A percentile compares a stretch with the other conserved stretches of the same genome.
phyloP scores from a whole-genome alignment of 495 filamentous ascomycete genomes.

The Penicillium canescens region DNA sequence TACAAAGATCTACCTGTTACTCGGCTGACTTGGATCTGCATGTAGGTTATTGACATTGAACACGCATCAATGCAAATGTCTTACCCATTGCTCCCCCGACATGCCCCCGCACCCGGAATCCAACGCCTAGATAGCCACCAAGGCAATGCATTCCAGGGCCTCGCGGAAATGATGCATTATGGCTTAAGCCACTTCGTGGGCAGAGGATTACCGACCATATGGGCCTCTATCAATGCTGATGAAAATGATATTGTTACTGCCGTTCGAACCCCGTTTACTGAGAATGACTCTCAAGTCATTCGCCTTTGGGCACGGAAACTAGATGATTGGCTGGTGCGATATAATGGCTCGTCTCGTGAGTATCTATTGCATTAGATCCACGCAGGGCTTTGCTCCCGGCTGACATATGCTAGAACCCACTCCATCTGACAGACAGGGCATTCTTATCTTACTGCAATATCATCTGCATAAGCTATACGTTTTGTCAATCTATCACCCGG shows the following conservation, averaged over 20 bases:
- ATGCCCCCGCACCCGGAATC: slow-evolving; percentile 30
- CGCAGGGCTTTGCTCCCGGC: no score
- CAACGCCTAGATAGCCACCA: slow-evolving; percentile 26
- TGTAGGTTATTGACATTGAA: slow-evolving; percentile 43
- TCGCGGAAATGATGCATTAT: slow-evolving; percentile 43
- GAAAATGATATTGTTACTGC: slow-evolving; percentile 9
- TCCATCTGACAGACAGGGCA: slow-evolving; percentile 37
- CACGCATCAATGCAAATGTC: slow-evolving; percentile 47
- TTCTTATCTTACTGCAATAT: slow-evolving; percentile 41
- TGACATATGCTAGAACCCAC: slow-evolving; percentile 21
- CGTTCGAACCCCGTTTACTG: slow-evolving; percentile 28
- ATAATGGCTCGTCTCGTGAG: slow-evolving; percentile 36
- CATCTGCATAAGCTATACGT: slow-evolving; percentile 44
- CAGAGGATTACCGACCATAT: slow-evolving; percentile 39
- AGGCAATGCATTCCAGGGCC: slow-evolving; percentile 34
- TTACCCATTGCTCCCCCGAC: slow-evolving; percentile 35
- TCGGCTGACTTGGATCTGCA: background rate
- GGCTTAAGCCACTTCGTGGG: slow-evolving; percentile 43
- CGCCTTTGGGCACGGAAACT: slow-evolving; percentile 37
- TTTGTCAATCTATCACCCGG: slow-evolving; percentile 45
- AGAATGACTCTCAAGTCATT: slow-evolving; percentile 35
- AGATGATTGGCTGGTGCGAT: slow-evolving; percentile 41
- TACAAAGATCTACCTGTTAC: background rate
- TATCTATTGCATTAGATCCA: background rate
- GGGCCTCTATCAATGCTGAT: slow-evolving; percentile 34